phyloP scores from a whole-genome alignment of 192 early-diverging fungal genomes.

The Martensiomyces pterosporus region DNA sequence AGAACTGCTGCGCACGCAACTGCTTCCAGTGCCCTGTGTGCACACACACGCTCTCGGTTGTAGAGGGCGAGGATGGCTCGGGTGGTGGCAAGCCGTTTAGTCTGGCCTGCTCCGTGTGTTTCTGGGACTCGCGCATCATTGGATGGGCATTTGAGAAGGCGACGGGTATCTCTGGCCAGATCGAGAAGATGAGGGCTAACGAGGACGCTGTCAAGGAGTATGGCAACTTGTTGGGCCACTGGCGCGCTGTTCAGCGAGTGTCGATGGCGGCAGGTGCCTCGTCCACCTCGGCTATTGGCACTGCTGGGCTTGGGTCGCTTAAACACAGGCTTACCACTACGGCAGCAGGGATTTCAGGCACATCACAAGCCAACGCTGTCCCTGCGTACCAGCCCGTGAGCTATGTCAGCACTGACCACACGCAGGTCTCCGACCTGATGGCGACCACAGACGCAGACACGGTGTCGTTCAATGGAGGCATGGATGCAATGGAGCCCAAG shows the following conservation, averaged over 20 bases:
- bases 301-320: slow-evolving; percentile 7
- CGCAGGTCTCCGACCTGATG: slow-evolving; percentile 16
- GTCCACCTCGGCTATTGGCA: background rate
- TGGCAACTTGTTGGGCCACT: slow-evolving; percentile 75
- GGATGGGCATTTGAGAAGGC: slow-evolving; percentile 91
- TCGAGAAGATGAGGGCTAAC: slow-evolving; percentile 74
- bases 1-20: slow-evolving; percentile 88
- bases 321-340: slow-evolving; percentile 19
- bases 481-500: slow-evolving; percentile 55
- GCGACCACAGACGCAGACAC: slow-evolving; percentile 11
- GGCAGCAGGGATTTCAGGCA: background rate
- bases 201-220: slow-evolving; percentile 75
- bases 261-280: slow-evolving; percentile 13
- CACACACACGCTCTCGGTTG: slow-evolving; percentile 71
- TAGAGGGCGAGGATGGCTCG: slow-evolving; percentile 49
- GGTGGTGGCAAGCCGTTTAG: slow-evolving; percentile 54
- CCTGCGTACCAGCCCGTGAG: slow-evolving; percentile 27
- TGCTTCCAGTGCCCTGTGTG: slow-evolving; percentile 93
- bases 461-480: slow-evolving; percentile 57
- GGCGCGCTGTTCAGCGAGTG: slow-evolving; percentile 68
- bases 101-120: slow-evolving; percentile 80
- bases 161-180: slow-evolving; percentile 85
- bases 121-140: slow-evolving; percentile 91
- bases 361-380: background rate
- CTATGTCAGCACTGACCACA: slow-evolving; percentile 8